Evolutionary conservation across 192 early-diverging fungal species (phyloP).

Genomic region (Diversispora eburnea): DNA sequence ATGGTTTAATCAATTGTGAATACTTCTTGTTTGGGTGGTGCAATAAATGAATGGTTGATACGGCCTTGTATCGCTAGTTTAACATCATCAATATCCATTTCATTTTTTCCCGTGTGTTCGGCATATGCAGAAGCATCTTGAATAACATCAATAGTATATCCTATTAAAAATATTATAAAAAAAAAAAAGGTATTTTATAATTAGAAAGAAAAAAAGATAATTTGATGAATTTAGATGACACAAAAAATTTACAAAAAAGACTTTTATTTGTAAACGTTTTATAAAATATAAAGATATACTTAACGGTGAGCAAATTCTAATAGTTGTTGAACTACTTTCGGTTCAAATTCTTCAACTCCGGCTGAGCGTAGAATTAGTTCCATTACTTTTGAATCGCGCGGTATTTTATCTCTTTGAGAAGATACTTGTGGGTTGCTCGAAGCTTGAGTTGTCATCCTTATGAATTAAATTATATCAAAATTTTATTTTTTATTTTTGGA

Average conservation of each 20-base stretch:
- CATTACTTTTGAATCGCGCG: conserved; percentile 63
- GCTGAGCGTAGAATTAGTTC: conserved; percentile 80
- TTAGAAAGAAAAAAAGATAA: neutral
- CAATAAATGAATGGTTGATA: conserved; percentile 86
- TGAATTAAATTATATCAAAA: too few species aligned
- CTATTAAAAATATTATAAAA: conserved; percentile 35
- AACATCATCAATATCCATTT: conserved; percentile 81
- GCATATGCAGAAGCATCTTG: conserved; percentile 88
- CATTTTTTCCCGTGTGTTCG: conserved; percentile 80
- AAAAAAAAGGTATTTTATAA: neutral
- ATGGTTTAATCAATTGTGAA: neutral
- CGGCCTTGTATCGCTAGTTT: conserved; percentile 89
- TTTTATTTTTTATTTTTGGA: too few species aligned
- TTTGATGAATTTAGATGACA: neutral
- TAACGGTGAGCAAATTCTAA: conserved; percentile 90
- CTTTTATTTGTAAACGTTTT: neutral
- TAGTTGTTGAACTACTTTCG: conserved; percentile 84
- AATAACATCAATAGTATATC: conserved; percentile 87
- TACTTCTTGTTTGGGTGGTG: conserved; percentile 86
- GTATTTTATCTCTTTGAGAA: conserved; percentile 26
- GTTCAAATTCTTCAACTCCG: conserved; percentile 85
- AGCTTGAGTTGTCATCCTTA: neutral
- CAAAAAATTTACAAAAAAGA: conserved; percentile 13
- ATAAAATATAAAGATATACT: neutral
- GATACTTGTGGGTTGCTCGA: conserved; percentile 8